Conservation (phyloP, 495 filamentous ascomycete species). For the Tetracladium setigerum region DNA sequence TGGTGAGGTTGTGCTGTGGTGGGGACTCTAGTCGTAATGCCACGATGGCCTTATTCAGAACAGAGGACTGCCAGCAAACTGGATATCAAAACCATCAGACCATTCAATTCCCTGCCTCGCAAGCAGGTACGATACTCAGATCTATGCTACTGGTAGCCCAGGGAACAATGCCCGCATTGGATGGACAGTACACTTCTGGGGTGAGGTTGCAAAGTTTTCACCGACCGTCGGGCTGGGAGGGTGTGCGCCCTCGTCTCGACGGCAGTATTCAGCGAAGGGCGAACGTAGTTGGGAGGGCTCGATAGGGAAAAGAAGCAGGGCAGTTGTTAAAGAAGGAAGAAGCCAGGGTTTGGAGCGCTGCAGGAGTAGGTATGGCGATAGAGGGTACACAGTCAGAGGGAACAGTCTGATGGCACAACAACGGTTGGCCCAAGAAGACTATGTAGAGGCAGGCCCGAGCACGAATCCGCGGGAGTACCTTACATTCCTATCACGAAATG, state of each 20-base stretch:
- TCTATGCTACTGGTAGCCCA: not conserved
- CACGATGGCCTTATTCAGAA: not conserved
- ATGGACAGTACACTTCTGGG: not conserved
- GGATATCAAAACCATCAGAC: conserved; percentile 1
- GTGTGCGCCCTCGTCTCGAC: no score
- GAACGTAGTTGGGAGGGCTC: no score
- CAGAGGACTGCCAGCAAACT: not conserved
- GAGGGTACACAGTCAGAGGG: not conserved
- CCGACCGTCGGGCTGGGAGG: no score
- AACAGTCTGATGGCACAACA: not conserved
- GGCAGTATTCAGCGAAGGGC: no score
- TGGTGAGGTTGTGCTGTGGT: no score
- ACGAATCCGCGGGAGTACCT: not conserved
- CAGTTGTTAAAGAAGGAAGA: not conserved
- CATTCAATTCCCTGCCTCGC: not conserved
- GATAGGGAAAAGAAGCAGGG: not conserved
- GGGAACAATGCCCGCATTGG: not conserved
- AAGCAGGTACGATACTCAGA: not conserved
- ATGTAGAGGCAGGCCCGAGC: not conserved
- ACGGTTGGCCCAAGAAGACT: not conserved
- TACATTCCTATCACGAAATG: not conserved
- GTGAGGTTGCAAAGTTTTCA: not conserved
- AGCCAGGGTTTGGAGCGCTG: not conserved
- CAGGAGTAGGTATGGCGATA: not conserved
- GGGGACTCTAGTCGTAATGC: no score